phyloP scores from a whole-genome alignment of 805 yeast genomes.

The Wickerhamiella azymoides region DNA sequence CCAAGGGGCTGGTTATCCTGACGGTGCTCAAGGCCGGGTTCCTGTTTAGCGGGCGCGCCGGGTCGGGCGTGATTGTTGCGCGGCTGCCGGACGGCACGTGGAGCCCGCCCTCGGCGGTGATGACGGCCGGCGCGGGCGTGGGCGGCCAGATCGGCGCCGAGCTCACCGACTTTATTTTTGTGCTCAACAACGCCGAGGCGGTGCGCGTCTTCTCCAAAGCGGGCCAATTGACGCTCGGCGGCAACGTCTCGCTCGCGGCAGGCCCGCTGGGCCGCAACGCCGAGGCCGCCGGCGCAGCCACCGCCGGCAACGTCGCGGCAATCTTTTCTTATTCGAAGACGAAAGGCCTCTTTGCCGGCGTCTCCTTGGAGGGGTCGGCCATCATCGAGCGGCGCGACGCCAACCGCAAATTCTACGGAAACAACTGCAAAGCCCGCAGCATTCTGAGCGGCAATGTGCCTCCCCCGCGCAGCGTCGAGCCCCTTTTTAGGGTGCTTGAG shows the following conservation, averaged over 20 bases:
- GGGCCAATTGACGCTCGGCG: slow-evolving; percentile 91
- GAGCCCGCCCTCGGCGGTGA: slow-evolving; percentile 96
- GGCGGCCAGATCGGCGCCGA: slow-evolving; percentile 98
- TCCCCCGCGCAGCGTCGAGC: slow-evolving; percentile 81
- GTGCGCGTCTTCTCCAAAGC: slow-evolving; percentile 87
- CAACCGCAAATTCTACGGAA: slow-evolving; percentile 86
- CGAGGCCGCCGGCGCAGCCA: slow-evolving; percentile 93
- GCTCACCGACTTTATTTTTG: slow-evolving; percentile 88
- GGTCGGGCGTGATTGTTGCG: slow-evolving; percentile 91
- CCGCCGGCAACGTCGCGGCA: slow-evolving; percentile 74
- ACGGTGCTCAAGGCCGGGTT: slow-evolving; percentile 97
- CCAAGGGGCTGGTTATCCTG: slow-evolving; percentile 81
- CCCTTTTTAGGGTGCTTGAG: slow-evolving; percentile 73
- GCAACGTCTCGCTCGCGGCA: slow-evolving; percentile 89
- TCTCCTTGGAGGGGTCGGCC: slow-evolving; percentile 91
- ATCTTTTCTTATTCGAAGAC: slow-evolving; percentile 89
- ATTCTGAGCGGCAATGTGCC: slow-evolving; percentile 81
- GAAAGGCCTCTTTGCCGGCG: slow-evolving; percentile 94
- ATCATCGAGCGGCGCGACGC: slow-evolving; percentile 96
- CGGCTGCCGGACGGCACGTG: slow-evolving; percentile 88
- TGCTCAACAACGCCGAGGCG: slow-evolving; percentile 73
- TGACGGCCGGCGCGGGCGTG: slow-evolving; percentile 96
- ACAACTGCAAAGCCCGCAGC: slow-evolving; percentile 71
- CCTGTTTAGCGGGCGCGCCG: slow-evolving; percentile 91
- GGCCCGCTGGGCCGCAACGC: slow-evolving; percentile 97